Conservation (phyloP, 2,329 filamentous ascomycete genomes). For the Sporothrix humicola region DNA sequence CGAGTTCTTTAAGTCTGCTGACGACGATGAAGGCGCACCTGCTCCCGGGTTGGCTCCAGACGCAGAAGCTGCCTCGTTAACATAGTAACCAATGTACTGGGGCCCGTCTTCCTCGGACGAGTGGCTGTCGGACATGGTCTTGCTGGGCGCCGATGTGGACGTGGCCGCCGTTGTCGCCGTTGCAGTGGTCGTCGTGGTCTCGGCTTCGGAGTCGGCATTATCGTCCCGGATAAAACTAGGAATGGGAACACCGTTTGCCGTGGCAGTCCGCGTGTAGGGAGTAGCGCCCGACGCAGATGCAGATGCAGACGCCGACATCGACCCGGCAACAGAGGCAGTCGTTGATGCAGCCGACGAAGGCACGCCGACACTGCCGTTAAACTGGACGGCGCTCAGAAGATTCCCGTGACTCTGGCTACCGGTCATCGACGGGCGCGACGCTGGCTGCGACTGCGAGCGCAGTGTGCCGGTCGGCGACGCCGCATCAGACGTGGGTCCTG, state of each 20-base stretch:
- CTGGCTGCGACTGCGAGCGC: conserved; percentile 71
- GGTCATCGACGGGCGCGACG: conserved; percentile 53
- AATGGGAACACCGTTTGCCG: conserved; percentile 57
- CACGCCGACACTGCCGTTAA: conserved; percentile 43
- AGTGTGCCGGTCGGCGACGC: conserved; percentile 59
- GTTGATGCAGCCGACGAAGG: neutral
- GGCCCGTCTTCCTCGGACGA: conserved; percentile 56
- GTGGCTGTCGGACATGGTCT: conserved; percentile 49
- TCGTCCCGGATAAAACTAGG: conserved; percentile 64
- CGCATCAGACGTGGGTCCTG: conserved; percentile 56
- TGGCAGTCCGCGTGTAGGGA: conserved; percentile 46
- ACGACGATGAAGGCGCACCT: neutral
- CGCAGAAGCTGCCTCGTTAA: conserved; percentile 43
- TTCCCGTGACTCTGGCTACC: conserved; percentile 42
- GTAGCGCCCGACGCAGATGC: conserved; percentile 37
- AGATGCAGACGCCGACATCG: neutral
- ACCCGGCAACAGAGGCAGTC: neutral
- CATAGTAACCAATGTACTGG: conserved; percentile 48
- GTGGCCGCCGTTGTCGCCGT: conserved; percentile 35
- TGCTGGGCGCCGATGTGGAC: conserved; percentile 46
- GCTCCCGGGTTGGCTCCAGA: neutral
- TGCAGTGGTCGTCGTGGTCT: conserved; percentile 39
- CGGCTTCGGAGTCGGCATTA: conserved; percentile 51
- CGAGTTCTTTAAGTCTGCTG: neutral
- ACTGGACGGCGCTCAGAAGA: conserved; percentile 29